Evolutionary conservation across 768 basidiomycete genomes (phyloP).

Genomic region (Calocybe cyanea): DNA sequence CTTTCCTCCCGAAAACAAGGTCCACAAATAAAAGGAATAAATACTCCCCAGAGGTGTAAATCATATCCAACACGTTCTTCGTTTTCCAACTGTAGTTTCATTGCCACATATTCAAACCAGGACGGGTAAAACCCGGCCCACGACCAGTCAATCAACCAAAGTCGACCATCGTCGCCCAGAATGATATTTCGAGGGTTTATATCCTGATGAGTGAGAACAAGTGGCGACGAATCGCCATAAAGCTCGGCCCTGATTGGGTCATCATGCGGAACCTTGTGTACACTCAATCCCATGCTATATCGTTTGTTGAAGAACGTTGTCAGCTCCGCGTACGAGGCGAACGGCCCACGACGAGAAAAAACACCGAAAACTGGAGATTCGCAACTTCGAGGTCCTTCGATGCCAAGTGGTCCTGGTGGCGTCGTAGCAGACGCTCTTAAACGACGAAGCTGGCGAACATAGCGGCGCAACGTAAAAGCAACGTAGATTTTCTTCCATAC

Average conservation of each 20-base stretch:
- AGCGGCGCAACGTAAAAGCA: constrained; percentile 18
- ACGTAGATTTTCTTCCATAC: constrained; percentile 14
- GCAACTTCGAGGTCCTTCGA: constrained; percentile 8
- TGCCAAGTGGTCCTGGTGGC: constrained; percentile 13
- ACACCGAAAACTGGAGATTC: constrained; percentile 12
- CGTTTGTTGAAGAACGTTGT: constrained; percentile 12
- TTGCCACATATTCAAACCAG: constrained; percentile 14
- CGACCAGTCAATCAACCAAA: constrained; percentile 21
- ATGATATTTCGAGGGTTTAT: constrained; percentile 18
- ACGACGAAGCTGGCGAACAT: constrained; percentile 18
- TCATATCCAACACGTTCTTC: not conserved
- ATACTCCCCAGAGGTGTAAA: not conserved
- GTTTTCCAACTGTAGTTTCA: constrained; percentile 15
- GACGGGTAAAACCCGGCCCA: constrained; percentile 18
- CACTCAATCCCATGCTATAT: not conserved
- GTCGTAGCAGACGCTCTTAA: constrained; percentile 5
- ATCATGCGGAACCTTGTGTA: not conserved
- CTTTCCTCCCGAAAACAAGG: constrained; percentile 5
- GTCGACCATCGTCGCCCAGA: constrained; percentile 13
- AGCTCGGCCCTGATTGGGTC: constrained; percentile 2
- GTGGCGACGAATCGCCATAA: constrained; percentile 18
- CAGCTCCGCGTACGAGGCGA: constrained; percentile 15
- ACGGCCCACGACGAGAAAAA: constrained; percentile 14
- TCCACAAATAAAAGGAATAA: constrained; percentile 9
- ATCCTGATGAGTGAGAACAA: constrained; percentile 20